These are phyloP conservation scores for Calonectria hongkongensis DNA, from an alignment of 2,329 filamentous ascomycete genomes.

Conservation along the genomic window DNA sequence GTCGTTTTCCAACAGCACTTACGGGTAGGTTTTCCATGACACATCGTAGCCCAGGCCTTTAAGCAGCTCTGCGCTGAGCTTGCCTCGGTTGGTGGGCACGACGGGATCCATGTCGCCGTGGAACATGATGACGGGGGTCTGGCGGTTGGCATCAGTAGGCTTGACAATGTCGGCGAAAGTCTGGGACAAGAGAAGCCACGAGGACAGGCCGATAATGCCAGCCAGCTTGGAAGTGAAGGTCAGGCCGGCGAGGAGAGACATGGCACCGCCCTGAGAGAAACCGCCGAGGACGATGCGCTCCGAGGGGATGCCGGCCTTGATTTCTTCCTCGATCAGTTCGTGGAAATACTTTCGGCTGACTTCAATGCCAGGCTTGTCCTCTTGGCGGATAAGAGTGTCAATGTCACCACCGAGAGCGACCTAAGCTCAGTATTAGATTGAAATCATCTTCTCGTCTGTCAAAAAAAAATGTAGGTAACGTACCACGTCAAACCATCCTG, in stretches of 20 bases:
- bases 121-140: conserved; percentile 90
- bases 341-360: conserved; percentile 85
- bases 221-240: conserved; percentile 84
- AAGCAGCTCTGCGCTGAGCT: conserved; percentile 79
- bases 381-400: conserved; percentile 59
- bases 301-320: conserved; percentile 86
- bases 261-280: conserved; percentile 91
- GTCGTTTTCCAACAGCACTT: conserved; percentile 57
- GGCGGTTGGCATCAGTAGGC: conserved; percentile 69
- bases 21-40: conserved; percentile 85
- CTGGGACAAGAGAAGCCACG: conserved; percentile 81
- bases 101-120: conserved; percentile 88
- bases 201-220: conserved; percentile 91
- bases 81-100: conserved; percentile 81
- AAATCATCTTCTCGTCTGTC: background rate
- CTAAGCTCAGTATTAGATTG: conserved; percentile 46
- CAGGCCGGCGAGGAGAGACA: conserved; percentile 87
- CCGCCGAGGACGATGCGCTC: conserved; percentile 90
- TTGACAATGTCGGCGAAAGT: conserved; percentile 66
- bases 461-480: conserved; percentile 39
- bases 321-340: conserved; percentile 85
- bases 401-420: conserved; percentile 59
- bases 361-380: conserved; percentile 85
- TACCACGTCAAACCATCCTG: conserved; percentile 91
- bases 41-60: conserved; percentile 83